A percentile compares a stretch with the other conserved stretches of the same genome.
Evolutionary conservation across 2,329 filamentous ascomycete genomes (phyloP).

Genomic region (Talaromyces sp.): DNA sequence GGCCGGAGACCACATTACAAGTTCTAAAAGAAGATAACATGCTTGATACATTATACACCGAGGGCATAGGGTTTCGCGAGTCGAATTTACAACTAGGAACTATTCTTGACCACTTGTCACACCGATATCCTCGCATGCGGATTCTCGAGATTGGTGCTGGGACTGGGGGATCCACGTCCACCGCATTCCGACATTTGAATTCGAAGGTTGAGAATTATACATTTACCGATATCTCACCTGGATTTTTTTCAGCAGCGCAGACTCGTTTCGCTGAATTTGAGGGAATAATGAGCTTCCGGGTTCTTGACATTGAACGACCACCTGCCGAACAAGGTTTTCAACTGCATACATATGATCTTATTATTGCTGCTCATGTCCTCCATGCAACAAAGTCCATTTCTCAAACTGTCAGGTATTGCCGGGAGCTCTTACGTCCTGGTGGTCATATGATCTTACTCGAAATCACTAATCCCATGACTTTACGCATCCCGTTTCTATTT

Average conservation of each 20-base stretch:
- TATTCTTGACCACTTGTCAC: slow-evolving; percentile 32
- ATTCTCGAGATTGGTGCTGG: slow-evolving; percentile 28
- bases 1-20: slow-evolving; percentile 35
- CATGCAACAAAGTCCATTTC: slow-evolving; percentile 27
- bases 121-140: slow-evolving; percentile 40
- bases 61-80: slow-evolving; percentile 19
- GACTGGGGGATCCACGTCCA: slow-evolving; percentile 35
- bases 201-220: slow-evolving; percentile 20
- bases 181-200: too few relatives aligned
- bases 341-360: slow-evolving; percentile 25
- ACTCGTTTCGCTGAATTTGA: slow-evolving; percentile 8
- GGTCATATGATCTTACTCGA: slow-evolving; percentile 46
- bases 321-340: slow-evolving; percentile 29
- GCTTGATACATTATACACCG: slow-evolving; percentile 32
- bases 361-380: slow-evolving; percentile 32
- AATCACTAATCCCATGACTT: slow-evolving; percentile 19
- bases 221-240: slow-evolving; percentile 22
- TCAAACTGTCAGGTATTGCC: slow-evolving; percentile 22
- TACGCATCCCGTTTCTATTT: not conserved
- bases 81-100: slow-evolving; percentile 12
- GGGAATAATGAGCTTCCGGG: slow-evolving; percentile 21
- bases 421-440: slow-evolving; percentile 32
- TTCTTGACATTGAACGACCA: slow-evolving; percentile 26
- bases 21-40: slow-evolving; percentile 32
- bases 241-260: slow-evolving; percentile 7